These are phyloP conservation scores for Colletotrichum agaves DNA, from an alignment of 2,329 filamentous ascomycete genomes.

Conservation along the genomic window DNA sequence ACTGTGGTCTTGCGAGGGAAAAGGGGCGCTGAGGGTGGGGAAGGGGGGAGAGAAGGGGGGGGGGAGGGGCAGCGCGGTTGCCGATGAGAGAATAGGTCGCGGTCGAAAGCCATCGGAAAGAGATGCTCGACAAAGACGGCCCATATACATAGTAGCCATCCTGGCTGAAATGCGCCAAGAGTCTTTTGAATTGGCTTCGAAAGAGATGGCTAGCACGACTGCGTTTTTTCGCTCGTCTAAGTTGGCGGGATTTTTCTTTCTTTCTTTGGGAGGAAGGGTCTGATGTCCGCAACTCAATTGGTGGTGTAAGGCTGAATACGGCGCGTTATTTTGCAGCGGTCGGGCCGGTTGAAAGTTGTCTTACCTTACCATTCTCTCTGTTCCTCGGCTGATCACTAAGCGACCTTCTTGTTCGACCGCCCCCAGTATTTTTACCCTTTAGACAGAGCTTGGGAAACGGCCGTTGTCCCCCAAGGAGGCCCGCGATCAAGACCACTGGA, in stretches of 20 bases:
- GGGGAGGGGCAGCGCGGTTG: slow-evolving; percentile 17
- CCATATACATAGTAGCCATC: background rate
- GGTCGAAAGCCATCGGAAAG: slow-evolving; percentile 15
- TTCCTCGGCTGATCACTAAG: background rate
- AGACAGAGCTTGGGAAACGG: slow-evolving; percentile 9
- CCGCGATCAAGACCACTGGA: slow-evolving; percentile 12
- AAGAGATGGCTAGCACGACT: background rate
- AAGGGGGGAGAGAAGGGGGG: too few relatives aligned
- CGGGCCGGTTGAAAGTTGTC: slow-evolving; percentile 4
- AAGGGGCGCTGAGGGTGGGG: too few relatives aligned
- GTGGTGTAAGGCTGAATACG: slow-evolving; percentile 18
- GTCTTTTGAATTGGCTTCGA: too few relatives aligned
- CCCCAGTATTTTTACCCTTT: slow-evolving; percentile 25
- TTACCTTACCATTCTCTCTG: background rate
- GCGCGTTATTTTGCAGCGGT: background rate
- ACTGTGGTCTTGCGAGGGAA: slow-evolving; percentile 5
- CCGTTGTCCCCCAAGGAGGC: slow-evolving; percentile 17
- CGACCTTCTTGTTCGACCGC: slow-evolving; percentile 3
- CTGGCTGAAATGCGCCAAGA: too few relatives aligned
- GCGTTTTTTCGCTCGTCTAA: background rate
- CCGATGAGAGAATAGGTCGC: slow-evolving; percentile 9
- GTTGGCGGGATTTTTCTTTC: background rate
- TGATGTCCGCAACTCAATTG: background rate
- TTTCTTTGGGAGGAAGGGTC: background rate
- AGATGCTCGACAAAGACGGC: background rate